Conservation (phyloP, 768 basidiomycete genomes). For the Hemileccinum impolitum region DNA sequence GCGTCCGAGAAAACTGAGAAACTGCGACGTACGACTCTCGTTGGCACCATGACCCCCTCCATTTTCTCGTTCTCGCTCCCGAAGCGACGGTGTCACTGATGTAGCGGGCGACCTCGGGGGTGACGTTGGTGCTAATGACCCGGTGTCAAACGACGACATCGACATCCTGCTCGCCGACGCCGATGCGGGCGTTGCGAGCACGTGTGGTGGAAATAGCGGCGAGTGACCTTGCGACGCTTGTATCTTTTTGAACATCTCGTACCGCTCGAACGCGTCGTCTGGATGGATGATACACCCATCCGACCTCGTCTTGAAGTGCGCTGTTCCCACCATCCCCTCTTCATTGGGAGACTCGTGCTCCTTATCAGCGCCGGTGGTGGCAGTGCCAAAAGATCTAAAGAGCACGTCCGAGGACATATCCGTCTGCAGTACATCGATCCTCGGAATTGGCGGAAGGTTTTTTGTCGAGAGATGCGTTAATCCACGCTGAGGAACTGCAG, state of each 20-base stretch:
- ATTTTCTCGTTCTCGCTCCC: conserved; percentile 20
- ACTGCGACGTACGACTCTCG: conserved; percentile 41
- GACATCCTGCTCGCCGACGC: conserved; percentile 49
- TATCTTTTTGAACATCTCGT: conserved; percentile 74
- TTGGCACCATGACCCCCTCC: conserved; percentile 14
- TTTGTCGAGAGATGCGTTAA: conserved; percentile 32
- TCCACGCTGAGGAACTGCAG: conserved; percentile 17
- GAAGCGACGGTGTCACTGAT: conserved; percentile 29
- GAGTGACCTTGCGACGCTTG: conserved; percentile 28
- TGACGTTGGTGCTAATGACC: conserved; percentile 29
- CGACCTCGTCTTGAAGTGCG: conserved; percentile 9
- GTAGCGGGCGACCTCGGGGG: conserved; percentile 41
- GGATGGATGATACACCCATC: conserved; percentile 32
- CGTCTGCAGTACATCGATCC: conserved; percentile 23
- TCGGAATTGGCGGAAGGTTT: conserved; percentile 55
- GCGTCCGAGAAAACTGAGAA: conserved; percentile 64
- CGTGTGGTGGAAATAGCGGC: conserved; percentile 3
- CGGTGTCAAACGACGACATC: conserved; percentile 55
- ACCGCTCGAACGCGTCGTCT: conserved; percentile 88
- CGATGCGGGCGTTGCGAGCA: not conserved
- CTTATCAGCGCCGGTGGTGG: not conserved
- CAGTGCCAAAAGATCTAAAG: not conserved
- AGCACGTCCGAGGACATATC: conserved; percentile 1
- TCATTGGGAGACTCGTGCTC: not conserved
- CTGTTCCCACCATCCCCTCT: not conserved